phyloP scores from a whole-genome alignment of 257 asterid species.

The Salvia miltiorrhiza region DNA sequence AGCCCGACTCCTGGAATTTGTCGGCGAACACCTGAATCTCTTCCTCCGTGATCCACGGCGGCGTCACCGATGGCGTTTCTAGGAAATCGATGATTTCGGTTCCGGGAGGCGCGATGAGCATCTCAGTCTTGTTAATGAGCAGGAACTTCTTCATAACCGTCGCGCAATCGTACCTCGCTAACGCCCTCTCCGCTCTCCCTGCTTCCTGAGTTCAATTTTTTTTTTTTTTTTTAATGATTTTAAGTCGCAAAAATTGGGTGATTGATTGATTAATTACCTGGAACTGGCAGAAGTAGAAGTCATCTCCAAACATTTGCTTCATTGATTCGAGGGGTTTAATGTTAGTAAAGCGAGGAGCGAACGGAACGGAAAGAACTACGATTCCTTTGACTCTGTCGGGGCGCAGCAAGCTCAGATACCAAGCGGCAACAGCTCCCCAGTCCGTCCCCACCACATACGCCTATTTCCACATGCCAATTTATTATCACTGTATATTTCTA shows the following conservation, averaged over 20 bases:
- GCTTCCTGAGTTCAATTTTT: too few relatives aligned
- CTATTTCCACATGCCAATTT: too few relatives aligned
- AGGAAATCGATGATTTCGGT: constrained; percentile 43
- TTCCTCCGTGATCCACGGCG: constrained; percentile 49
- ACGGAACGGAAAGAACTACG: constrained; percentile 38
- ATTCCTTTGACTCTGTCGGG: constrained; percentile 45
- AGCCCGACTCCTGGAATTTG: constrained; percentile 54
- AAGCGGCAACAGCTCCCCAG: constrained; percentile 55
- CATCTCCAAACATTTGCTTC: constrained; percentile 43
- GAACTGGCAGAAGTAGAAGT: constrained; percentile 39
- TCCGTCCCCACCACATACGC: constrained; percentile 48
- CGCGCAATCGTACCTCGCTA: constrained; percentile 40
- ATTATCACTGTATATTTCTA: too few relatives aligned
- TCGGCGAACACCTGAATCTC: constrained; percentile 48
- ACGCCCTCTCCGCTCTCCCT: constrained; percentile 50
- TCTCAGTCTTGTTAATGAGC: constrained; percentile 32
- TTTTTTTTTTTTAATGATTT: too few relatives aligned
- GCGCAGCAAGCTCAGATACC: constrained; percentile 45
- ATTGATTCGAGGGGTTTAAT: constrained; percentile 29
- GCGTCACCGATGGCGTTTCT: constrained; percentile 37
- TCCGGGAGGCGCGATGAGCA: constrained; percentile 37
- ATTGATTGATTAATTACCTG: too few relatives aligned
- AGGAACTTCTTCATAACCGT: constrained; percentile 45
- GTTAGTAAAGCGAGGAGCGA: constrained; percentile 27
- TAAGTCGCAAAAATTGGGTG: too few relatives aligned